A percentile compares a stretch with the other conserved stretches of the same genome.
Conservation (phyloP, 345 rosid genomes). For the Acer campestre region DNA sequence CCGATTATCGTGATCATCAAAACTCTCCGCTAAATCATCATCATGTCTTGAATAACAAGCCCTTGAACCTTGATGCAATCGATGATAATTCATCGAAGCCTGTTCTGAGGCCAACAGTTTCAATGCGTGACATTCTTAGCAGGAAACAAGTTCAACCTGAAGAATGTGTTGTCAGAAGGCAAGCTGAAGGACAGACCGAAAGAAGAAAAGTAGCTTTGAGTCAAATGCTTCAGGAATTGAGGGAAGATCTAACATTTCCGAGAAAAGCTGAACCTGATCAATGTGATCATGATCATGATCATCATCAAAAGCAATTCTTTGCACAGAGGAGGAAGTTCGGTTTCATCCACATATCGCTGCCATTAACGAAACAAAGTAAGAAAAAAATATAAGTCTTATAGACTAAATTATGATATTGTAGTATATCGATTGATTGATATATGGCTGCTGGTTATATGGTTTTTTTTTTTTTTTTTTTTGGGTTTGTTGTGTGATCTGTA, state of each 20-base stretch:
- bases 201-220: constrained; percentile 77
- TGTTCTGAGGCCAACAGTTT: constrained; percentile 63
- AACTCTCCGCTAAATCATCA: constrained; percentile 42
- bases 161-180: constrained; percentile 43
- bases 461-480: too few relatives aligned
- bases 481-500: constrained; percentile 9
- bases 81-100: constrained; percentile 41
- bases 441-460: neutral
- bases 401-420: constrained; percentile 21
- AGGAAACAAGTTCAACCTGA: constrained; percentile 65
- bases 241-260: constrained; percentile 60
- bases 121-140: constrained; percentile 92
- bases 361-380: constrained; percentile 71
- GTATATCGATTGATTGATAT: neutral
- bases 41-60: constrained; percentile 23
- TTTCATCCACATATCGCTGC: constrained; percentile 82
- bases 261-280: constrained; percentile 44
- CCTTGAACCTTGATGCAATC: neutral
- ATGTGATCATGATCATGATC: constrained; percentile 26
- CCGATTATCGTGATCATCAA: constrained; percentile 29
- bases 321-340: constrained; percentile 82
- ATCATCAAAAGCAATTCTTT: constrained; percentile 49
- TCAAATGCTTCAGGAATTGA: constrained; percentile 82
- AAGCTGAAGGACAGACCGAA: constrained; percentile 39
- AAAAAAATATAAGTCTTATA: constrained; percentile 47